Percentiles rank a stretch among this genome's conserved stretches.
phyloP scores from a whole-genome alignment of 257 asterid genomes.

The Phtheirospermum japonicum region DNA sequence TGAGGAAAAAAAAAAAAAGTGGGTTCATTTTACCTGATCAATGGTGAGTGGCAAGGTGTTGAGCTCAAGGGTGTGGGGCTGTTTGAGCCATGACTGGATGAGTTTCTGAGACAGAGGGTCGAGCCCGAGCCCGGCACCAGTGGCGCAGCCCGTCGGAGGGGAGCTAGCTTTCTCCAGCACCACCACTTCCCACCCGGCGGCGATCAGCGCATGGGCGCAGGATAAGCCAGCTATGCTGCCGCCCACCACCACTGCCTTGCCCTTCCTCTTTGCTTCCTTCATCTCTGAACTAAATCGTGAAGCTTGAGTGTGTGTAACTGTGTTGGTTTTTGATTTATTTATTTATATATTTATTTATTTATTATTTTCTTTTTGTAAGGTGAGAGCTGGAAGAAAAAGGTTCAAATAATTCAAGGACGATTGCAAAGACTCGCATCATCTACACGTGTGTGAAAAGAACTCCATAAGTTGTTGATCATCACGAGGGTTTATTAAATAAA shows the following conservation, averaged over 20 bases:
- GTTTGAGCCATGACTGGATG: slow-evolving; percentile 53
- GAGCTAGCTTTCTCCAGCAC: slow-evolving; percentile 72
- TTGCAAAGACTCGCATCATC: no score
- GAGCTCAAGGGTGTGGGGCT: slow-evolving; percentile 45
- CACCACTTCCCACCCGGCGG: slow-evolving; percentile 79
- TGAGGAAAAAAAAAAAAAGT: no score
- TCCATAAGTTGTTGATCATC: no score
- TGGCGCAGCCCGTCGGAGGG: slow-evolving; percentile 69
- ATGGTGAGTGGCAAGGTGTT: slow-evolving; percentile 61
- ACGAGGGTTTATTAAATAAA: no score
- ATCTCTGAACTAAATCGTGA: slow-evolving; percentile 23
- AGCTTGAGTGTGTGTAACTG: not conserved
- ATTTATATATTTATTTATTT: no score
- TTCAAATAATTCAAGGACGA: no score
- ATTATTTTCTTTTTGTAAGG: no score
- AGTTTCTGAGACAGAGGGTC: slow-evolving; percentile 51
- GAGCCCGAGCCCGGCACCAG: slow-evolving; percentile 87
- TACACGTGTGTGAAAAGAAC: no score
- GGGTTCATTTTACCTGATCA: slow-evolving; percentile 57
- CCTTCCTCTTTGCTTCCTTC: slow-evolving; percentile 33
- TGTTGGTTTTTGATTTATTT: not conserved
- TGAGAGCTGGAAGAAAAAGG: no score
- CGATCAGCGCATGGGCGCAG: slow-evolving; percentile 63
- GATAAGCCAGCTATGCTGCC: slow-evolving; percentile 87
- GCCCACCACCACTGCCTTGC: slow-evolving; percentile 74